phyloP scores from a whole-genome alignment of 148 eudicot species.

The Camellia granthamiana region DNA sequence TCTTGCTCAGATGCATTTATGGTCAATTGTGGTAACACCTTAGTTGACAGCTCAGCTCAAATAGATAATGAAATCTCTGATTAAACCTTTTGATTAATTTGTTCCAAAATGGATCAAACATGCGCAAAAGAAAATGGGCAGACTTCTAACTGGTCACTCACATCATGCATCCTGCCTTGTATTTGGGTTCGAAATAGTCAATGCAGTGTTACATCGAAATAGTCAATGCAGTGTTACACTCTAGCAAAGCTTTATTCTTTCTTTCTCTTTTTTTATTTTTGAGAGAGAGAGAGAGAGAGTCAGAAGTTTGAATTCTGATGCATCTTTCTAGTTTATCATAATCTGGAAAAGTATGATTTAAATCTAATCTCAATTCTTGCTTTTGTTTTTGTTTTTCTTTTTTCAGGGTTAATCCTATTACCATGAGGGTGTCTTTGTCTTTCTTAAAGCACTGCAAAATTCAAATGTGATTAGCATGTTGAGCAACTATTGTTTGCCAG shows the following conservation, averaged over 20 bases:
- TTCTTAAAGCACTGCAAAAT: conserved; percentile 5
- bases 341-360: not conserved
- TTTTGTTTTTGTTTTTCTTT: not conserved
- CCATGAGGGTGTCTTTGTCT: conserved; percentile 7
- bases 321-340: not conserved
- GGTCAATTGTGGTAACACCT: not conserved
- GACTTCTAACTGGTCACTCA: not conserved
- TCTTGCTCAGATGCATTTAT: not conserved
- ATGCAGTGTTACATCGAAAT: not conserved
- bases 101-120: not conserved
- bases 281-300: no score
- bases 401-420: conserved; percentile 13
- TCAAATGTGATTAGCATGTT: conserved; percentile 24
- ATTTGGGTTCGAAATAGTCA: not conserved
- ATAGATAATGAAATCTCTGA: not conserved
- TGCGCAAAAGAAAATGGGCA: not conserved
- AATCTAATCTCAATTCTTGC: not conserved
- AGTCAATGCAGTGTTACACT: no score
- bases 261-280: no score
- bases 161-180: not conserved
- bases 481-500: conserved; percentile 14
- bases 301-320: not conserved
- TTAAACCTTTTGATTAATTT: not conserved
- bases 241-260: not conserved
- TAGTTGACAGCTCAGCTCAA: not conserved